Evolutionary conservation across 176 grass and related monocot species (phyloP), one percentile per base, ranked within the genome.

Genomic region (Avena sativa): DNA sequence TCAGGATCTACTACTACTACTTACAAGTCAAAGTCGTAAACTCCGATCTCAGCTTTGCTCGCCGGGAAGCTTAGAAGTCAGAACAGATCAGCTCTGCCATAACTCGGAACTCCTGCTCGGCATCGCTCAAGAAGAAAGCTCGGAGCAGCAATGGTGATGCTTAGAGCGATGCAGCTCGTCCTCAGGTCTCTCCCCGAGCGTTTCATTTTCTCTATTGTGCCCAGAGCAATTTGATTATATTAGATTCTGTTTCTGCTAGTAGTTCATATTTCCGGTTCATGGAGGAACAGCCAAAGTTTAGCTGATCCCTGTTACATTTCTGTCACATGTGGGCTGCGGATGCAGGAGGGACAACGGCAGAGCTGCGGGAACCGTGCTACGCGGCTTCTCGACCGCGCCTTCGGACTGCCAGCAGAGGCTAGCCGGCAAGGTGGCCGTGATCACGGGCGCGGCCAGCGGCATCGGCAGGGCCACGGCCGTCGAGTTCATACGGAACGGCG

Each of bases 361-460:
- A 55, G 48, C 19, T 28, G 12, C 20, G 4, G 73, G 83, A 2
- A 51, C 30, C n/a, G 2, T 43, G 19, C 0, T 67, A 28, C 15
- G 72, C 26, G 47, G 47, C 74, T 43, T 78, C 48, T 78, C 48
- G 9, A 85, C 60, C 28, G 30, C 48, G 20, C 3, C 51, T 3
- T 43, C 73, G 6, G 43, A 3, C 60, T 43, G 47, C 30, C 60
- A 78, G 83, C 59, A 85, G 83, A 67, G 61, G 83, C 4, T 85
- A 53, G 30, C 61, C 30, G 60, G 83, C 30, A 85, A 85, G 74
- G 83, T 85, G 30, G 83, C 74, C 9, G 74, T 85, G 16, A 85
- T 85, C 83, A 85, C 83, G 30, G 73, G 83, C 73, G 83, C 83
- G 47, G 73, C 73, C 59, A 85, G 83, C 83, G 59, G 83, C 73